These are phyloP conservation scores for Monilinia laxa DNA, from an alignment of 2,329 filamentous ascomycete species.

Conservation along the genomic window DNA sequence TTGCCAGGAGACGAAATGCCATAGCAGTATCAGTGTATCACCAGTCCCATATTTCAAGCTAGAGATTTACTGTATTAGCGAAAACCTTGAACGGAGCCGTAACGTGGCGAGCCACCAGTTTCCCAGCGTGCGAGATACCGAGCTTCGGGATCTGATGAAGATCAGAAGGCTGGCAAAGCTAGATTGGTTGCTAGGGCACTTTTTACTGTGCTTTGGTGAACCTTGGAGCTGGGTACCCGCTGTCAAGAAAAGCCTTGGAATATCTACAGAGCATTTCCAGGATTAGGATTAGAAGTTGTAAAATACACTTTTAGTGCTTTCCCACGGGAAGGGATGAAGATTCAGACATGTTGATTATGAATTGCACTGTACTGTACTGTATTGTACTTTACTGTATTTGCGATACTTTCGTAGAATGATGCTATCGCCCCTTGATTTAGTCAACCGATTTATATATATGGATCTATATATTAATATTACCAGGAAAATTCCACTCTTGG, in stretches of 20 bases:
- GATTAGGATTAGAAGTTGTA: no score
- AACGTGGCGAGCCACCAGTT: neutral
- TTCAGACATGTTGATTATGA: no score
- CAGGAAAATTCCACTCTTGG: conserved; percentile 1
- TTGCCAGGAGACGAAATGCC: neutral
- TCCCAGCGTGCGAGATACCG: conserved; percentile 2
- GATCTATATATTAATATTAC: no score
- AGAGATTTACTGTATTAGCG: neutral
- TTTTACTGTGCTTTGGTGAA: neutral
- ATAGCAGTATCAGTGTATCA: neutral
- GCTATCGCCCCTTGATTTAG: no score
- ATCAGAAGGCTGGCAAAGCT: neutral
- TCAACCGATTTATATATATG: no score
- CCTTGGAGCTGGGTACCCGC: neutral
- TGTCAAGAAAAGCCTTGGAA: conserved; percentile 8
- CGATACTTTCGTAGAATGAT: neutral
- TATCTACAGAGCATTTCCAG: neutral
- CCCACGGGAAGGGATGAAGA: no score
- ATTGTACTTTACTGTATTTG: no score
- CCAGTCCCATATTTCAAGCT: neutral
- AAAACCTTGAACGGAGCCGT: neutral
- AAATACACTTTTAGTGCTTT: no score
- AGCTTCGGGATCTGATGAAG: conserved; percentile 10
- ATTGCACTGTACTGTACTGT: no score
- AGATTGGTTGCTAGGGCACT: neutral